Conservation (phyloP, 176 grass and related monocot species). For the Urochloa ruziziensis region DNA sequence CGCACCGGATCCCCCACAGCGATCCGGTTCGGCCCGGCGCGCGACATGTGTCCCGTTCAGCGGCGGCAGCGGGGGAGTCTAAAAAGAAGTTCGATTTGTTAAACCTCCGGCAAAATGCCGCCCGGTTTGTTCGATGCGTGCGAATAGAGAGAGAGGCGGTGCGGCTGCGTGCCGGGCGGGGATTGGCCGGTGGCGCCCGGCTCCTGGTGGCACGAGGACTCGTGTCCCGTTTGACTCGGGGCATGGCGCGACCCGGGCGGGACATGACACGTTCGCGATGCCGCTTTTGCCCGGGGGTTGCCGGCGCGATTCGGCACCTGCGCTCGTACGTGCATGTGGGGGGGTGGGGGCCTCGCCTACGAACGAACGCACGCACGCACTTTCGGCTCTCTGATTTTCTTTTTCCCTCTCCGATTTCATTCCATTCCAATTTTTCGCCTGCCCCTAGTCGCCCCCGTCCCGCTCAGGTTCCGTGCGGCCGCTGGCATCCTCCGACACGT, state of each 20-base stretch:
- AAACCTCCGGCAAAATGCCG: conserved; percentile 7
- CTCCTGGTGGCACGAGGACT: not conserved
- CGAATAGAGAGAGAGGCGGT: no score
- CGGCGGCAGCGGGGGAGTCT: not conserved
- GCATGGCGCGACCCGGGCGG: not conserved
- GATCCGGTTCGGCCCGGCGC: not conserved
- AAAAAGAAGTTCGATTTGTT: not conserved
- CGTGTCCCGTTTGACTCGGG: conserved; percentile 1
- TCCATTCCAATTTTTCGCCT: not conserved
- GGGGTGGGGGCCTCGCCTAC: not conserved
- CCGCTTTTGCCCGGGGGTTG: not conserved
- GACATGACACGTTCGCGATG: not conserved
- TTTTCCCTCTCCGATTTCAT: no score
- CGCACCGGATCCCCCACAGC: not conserved
- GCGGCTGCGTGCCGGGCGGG: not conserved
- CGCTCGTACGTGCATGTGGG: not conserved
- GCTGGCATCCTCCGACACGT: not conserved
- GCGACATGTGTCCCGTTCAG: not conserved
- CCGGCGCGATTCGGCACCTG: not conserved
- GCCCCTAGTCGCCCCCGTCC: not conserved
- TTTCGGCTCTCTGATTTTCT: no score
- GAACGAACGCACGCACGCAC: not conserved
- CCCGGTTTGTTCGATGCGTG: not conserved
- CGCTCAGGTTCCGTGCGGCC: not conserved
- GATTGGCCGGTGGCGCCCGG: not conserved